Evolutionary conservation across 371 early-diverging fungal species (phyloP).

Genomic region (Mucor piriformis): DNA sequence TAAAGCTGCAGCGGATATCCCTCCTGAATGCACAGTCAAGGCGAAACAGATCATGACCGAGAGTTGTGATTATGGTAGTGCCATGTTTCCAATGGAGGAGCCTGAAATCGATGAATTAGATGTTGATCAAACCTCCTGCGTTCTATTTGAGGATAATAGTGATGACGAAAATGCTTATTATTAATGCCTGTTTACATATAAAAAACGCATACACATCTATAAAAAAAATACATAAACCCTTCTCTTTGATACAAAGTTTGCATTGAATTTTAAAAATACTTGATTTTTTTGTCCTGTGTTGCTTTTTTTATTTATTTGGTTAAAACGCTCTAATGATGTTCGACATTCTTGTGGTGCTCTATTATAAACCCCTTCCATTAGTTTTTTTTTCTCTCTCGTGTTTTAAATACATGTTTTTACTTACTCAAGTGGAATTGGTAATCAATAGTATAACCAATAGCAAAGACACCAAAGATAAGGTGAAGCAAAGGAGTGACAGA

Average conservation of each 20-base stretch:
- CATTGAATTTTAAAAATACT: too few species aligned
- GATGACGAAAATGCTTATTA: background rate
- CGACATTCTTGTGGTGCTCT: slow-evolving; percentile 77
- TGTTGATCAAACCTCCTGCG: background rate
- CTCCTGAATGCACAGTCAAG: background rate
- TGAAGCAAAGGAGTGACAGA: slow-evolving; percentile 61
- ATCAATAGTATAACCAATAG: slow-evolving; percentile 62
- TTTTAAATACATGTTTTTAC: slow-evolving; percentile 13
- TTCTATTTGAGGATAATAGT: background rate
- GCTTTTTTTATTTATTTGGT: slow-evolving; percentile 2
- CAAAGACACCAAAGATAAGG: slow-evolving; percentile 57
- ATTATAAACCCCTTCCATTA: background rate
- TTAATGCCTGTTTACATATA: too few species aligned
- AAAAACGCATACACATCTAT: background rate
- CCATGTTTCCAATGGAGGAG: slow-evolving; percentile 20
- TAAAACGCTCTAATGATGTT: slow-evolving; percentile 55
- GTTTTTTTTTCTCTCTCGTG: background rate
- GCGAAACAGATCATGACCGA: slow-evolving; percentile 31
- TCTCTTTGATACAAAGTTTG: too few species aligned
- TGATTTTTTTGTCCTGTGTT: background rate
- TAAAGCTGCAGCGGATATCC: background rate
- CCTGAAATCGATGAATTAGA: slow-evolving; percentile 1
- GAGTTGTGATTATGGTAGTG: slow-evolving; percentile 28
- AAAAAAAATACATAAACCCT: too few species aligned
- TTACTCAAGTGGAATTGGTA: slow-evolving; percentile 76